Evolutionary conservation across 2,329 filamentous ascomycete genomes (phyloP).

Genomic region (Macrophomina phaseolina): DNA sequence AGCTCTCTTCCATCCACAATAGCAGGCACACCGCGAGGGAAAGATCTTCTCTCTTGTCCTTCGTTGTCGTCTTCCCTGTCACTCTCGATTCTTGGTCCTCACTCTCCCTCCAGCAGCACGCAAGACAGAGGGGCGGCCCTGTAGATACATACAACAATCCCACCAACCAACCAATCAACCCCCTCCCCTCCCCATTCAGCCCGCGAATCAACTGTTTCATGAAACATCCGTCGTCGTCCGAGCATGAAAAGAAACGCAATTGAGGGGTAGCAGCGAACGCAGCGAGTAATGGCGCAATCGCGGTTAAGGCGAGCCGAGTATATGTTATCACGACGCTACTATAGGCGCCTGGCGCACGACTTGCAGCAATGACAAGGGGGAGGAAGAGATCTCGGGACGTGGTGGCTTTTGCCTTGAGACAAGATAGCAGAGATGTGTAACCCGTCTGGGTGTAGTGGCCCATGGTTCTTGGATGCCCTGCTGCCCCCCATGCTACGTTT

Average conservation of each 20-base stretch:
- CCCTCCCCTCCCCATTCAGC: background rate
- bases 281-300: background rate
- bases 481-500: too few species aligned
- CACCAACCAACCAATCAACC: background rate
- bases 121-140: background rate
- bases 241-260: too few species aligned
- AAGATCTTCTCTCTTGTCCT: background rate
- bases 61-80: background rate
- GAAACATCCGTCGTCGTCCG: too few species aligned
- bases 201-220: background rate
- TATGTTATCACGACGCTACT: background rate
- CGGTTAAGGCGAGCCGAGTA: background rate
- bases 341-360: background rate
- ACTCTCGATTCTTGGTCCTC: background rate
- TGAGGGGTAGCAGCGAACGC: background rate
- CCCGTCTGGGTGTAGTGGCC: too few species aligned
- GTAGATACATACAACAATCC: background rate
- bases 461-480: too few species aligned
- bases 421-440: too few species aligned
- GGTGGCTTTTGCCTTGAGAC: too few species aligned
- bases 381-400: background rate
- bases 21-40: too few species aligned
- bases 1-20: background rate
- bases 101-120: background rate
- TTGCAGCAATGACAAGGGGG: background rate